phyloP scores from a whole-genome alignment of 495 filamentous ascomycete genomes.

The Achaetomiella virescens region DNA sequence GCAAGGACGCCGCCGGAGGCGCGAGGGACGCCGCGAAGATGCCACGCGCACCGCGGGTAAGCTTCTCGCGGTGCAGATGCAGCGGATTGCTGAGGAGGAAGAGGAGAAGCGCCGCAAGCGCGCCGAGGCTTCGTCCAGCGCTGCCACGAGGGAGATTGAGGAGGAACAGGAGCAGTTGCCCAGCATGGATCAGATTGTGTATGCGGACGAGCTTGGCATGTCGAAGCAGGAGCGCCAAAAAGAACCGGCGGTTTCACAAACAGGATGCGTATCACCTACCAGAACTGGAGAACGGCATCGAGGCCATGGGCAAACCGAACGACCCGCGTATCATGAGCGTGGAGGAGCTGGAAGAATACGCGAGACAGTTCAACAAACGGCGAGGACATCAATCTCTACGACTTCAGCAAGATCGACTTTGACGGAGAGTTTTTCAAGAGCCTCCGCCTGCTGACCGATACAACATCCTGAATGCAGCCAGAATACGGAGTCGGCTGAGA shows the following conservation, averaged over 20 bases:
- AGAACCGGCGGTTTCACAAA: constrained; percentile 74
- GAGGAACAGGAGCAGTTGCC: constrained; percentile 61
- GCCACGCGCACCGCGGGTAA: constrained; percentile 83
- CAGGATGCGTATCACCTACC: constrained; percentile 93
- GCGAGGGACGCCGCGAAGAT: constrained; percentile 90
- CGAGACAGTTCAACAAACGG: constrained; percentile 83
- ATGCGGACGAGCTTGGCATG: constrained; percentile 84
- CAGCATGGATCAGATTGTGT: constrained; percentile 61
- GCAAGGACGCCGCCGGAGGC: constrained; percentile 62
- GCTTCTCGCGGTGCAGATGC: constrained; percentile 87
- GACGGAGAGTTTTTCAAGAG: constrained; percentile 88
- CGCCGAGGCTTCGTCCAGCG: constrained; percentile 14
- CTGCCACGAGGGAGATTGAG: constrained; percentile 28
- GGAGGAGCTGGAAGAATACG: constrained; percentile 89
- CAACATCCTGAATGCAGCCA: constrained; percentile 91
- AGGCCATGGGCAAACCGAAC: constrained; percentile 80
- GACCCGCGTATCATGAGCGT: constrained; percentile 93
- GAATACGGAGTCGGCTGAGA: constrained; percentile 74
- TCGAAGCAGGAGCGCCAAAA: constrained; percentile 64
- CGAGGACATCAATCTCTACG: constrained; percentile 96
- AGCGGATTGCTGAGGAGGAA: constrained; percentile 79
- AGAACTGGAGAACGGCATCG: constrained; percentile 65
- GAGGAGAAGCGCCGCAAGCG: constrained; percentile 55
- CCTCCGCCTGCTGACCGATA: constrained; percentile 81
- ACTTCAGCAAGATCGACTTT: constrained; percentile 98